phyloP scores from a whole-genome alignment of 1,284 basidiomycete genomes.

The Leucoagaricus sp. region DNA sequence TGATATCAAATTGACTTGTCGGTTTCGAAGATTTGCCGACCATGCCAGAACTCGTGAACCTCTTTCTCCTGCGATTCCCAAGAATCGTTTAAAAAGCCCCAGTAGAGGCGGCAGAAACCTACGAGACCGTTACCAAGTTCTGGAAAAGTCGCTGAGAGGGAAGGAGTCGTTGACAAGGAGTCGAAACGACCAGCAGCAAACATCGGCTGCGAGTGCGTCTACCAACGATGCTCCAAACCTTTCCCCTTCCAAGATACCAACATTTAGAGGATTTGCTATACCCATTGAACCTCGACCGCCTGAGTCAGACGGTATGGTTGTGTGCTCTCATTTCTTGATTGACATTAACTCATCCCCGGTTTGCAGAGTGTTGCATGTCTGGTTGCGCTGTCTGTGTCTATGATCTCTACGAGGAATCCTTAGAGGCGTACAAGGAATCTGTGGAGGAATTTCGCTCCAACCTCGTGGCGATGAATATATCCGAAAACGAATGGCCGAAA shows the following conservation, averaged over 20 bases:
- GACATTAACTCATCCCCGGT: constrained; percentile 5
- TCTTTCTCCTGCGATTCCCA: constrained; percentile 2
- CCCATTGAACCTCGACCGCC: constrained; percentile 63
- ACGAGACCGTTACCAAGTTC: constrained; percentile 49
- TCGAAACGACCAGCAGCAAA: constrained; percentile 26
- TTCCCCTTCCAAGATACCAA: constrained; percentile 24
- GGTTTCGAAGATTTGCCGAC: not conserved
- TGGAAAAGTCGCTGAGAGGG: constrained; percentile 55
- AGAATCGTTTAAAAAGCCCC: constrained; percentile 1
- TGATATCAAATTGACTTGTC: not conserved
- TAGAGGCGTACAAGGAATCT: constrained; percentile 64
- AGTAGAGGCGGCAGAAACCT: constrained; percentile 34
- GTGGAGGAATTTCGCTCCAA: constrained; percentile 51
- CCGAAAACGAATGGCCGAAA: constrained; percentile 67
- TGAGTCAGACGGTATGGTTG: constrained; percentile 58
- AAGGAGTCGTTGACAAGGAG: constrained; percentile 41
- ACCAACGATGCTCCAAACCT: constrained; percentile 1
- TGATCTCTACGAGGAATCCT: constrained; percentile 81
- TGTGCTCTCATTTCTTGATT: not conserved
- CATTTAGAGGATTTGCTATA: constrained; percentile 57
- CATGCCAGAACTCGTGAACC: constrained; percentile 1
- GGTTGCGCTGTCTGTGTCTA: constrained; percentile 90
- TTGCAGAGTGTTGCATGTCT: constrained; percentile 87
- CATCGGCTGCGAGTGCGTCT: constrained; percentile 8
- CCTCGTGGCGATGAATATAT: constrained; percentile 51